Base-by-base conservation (phyloP, 352 stramenopile species). In the Pythium sp. region DNA sequence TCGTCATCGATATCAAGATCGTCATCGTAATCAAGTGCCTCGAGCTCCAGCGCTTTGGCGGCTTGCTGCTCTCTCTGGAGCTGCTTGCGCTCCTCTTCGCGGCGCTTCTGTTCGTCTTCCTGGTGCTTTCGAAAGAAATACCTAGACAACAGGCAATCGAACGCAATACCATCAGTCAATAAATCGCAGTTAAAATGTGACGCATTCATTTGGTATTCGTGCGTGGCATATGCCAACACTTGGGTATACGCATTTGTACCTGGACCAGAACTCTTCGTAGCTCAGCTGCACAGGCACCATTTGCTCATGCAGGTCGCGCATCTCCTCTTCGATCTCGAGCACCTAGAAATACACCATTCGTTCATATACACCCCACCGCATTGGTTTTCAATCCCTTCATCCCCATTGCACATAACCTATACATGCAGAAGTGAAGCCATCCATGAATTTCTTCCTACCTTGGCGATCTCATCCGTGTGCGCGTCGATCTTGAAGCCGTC, bases 241-340 rank as follows among this genome's bases (percentile, higher is more conserved):
- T 49, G 41, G 5, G 41, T 15, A 49, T 41, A 32, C 9, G 9
- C 12, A 47, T 38, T 32, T 5, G 36, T 76, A 95, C 78, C 87
- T 80, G 62, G 79, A 76, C 87, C 87, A 95, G 61, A 95, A 95
- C 72, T 95, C 87, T 62, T 92, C 84, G 64, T 91, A 89, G 58
- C 76, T 88, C 53, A 95, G 63, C 53, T 93, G 77, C 59, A 90
- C 71, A 5, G 87, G 87, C 49, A 95, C 87, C 60, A 95, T 71
- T 58, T 81, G 68, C 60, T 91, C 83, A 36, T 93, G 83, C 56
- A 94, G 69, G 34, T 78, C 71, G 0, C 74, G 67, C 11, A 94
- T 80, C 46, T 86, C 77, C 12, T 76, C 73, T 56, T 93, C 71
- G 28, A 78, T 70, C 55, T 83, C 76, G 58, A 93, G 59, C 3